Evolutionary conservation across 2,329 filamentous ascomycete genomes (phyloP), one percentile per base, ranked within the genome.

Genomic region (Aphanoascus verrucosus): DNA sequence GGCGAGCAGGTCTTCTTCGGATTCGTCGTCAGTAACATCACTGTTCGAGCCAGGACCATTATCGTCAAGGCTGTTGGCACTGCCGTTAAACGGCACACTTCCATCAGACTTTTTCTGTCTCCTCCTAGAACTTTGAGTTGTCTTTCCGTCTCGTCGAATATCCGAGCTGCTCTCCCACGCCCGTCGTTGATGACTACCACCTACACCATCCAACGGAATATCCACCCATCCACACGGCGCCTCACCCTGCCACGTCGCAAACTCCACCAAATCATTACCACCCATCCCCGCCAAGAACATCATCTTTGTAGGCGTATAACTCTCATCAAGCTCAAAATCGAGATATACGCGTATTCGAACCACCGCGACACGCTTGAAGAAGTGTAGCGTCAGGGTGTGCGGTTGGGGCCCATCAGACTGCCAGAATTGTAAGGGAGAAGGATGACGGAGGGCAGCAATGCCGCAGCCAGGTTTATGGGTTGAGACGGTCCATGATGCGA

Each of bases 301-400:
- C 63, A 98, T 94, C 62, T 89, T 87, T 1, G 90, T 97, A 0
- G 93, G 93, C 2, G 93, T 98, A 68, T 98, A 98, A 42, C 86
- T 93, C 71, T 98, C 93, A 69, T 98, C 93, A 52, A 88, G 81
- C 57, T 85, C 83, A 68, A 94, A 95, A 71, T 98, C 90, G 43
- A 98, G 83, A 61, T 85, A 70, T 48, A 78, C 59, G 61, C 76
- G 56, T 67, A 80, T 62, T 60, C 76, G 64, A 59, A 79, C 59
- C 66, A 82, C 59, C 53, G 75, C 61, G 60, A 77, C 64, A 57
- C 78, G 60, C 69, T 81, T 71, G 64, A 79, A 64, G 77, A 86
- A 74, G 74, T 84, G 81, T 2, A 83, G 74, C 53, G 78, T 82
- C 11, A 84, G 70, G 7, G 77, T 77, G 61, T 84, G 81, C 1